A percentile compares a stretch with the other conserved stretches of the same genome.
Evolutionary conservation across 805 yeast species (phyloP).

Genomic region (Torulaspora indica): DNA sequence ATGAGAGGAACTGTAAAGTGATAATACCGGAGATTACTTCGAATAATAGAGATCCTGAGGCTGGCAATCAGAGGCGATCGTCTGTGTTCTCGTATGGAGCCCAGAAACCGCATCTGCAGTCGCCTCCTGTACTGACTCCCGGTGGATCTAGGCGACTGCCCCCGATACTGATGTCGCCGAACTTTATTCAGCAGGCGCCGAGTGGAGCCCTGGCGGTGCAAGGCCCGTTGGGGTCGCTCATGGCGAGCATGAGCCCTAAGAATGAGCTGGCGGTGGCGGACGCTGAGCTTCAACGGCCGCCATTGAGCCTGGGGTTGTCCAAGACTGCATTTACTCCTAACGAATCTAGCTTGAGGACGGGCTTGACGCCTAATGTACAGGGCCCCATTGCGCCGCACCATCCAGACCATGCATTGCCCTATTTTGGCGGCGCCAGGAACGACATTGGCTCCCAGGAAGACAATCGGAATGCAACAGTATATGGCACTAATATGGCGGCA

Average conservation of each 20-base stretch:
- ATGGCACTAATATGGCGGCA: neutral
- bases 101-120: conserved; percentile 26
- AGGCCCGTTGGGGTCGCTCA: neutral
- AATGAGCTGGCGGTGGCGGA: conserved; percentile 1
- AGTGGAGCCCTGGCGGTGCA: conserved; percentile 1
- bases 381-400: conserved; percentile 12
- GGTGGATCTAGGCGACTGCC: conserved; percentile 55
- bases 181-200: conserved; percentile 9
- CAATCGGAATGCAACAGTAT: neutral
- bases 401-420: conserved; percentile 20
- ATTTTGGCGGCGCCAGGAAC: conserved; percentile 9
- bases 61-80: conserved; percentile 2
- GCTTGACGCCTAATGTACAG: conserved; percentile 59
- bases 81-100: conserved; percentile 12
- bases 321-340: conserved; percentile 68
- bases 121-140: conserved; percentile 50
- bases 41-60: conserved; percentile 14
- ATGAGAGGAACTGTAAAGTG: conserved; percentile 6
- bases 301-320: conserved; percentile 27
- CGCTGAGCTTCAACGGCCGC: conserved; percentile 15
- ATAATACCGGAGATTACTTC: conserved; percentile 7
- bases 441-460: conserved; percentile 4
- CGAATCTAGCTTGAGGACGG: conserved; percentile 66
- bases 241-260: conserved; percentile 3
- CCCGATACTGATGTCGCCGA: conserved; percentile 31